phyloP scores from a whole-genome alignment of 2,329 filamentous ascomycete species.

The Zymoseptoria ardabiliae region DNA sequence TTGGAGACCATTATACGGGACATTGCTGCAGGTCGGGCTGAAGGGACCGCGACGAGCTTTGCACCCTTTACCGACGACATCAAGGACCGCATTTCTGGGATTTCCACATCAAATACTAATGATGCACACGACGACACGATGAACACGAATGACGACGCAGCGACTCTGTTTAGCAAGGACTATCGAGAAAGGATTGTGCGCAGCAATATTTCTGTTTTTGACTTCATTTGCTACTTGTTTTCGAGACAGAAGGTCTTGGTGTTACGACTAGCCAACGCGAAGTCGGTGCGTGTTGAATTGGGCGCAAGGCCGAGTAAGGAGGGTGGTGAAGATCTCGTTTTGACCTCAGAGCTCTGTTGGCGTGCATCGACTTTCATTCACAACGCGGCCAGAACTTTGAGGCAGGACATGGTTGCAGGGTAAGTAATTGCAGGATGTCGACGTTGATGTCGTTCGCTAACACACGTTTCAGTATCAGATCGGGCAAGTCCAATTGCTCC shows the following conservation, averaged over 20 bases:
- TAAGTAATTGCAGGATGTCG: constrained; percentile 33
- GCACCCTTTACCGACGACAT: constrained; percentile 67
- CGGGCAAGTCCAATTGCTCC: neutral
- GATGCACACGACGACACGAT: constrained; percentile 9
- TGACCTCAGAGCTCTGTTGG: constrained; percentile 80
- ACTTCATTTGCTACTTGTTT: constrained; percentile 92
- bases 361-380: constrained; percentile 79
- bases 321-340: constrained; percentile 59
- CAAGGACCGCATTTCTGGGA: constrained; percentile 20
- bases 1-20: constrained; percentile 77
- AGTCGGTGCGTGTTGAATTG: constrained; percentile 37
- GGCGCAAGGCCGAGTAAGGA: constrained; percentile 25
- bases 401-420: constrained; percentile 66
- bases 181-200: constrained; percentile 88
- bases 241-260: constrained; percentile 77
- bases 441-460: neutral
- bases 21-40: constrained; percentile 53
- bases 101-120: constrained; percentile 10
- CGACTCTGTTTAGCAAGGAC: constrained; percentile 50
- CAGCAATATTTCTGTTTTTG: constrained; percentile 92
- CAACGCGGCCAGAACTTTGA: constrained; percentile 68
- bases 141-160: constrained; percentile 11
- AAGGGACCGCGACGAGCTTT: constrained; percentile 65
- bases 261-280: constrained; percentile 69
- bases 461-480: neutral